Evolutionary conservation across 257 asterid genomes (phyloP).

Genomic region (Solanum sparsipilum): DNA sequence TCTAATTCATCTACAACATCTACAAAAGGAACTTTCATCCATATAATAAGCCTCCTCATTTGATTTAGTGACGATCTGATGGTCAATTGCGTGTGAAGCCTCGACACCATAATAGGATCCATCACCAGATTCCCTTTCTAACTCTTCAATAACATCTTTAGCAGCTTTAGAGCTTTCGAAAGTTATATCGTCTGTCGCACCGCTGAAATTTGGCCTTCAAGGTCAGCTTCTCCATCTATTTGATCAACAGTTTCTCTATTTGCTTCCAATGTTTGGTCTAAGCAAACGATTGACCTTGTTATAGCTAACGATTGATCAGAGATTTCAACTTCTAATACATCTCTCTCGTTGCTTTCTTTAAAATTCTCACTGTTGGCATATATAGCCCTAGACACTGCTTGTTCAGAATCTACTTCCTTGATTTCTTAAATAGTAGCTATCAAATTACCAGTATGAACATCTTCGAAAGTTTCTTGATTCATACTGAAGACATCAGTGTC

Average conservation of each 20-base stretch:
- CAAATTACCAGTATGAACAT: not conserved
- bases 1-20: too few relatives aligned
- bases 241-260: not conserved
- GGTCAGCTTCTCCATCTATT: not conserved
- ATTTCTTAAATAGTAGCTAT: not conserved
- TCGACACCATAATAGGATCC: not conserved
- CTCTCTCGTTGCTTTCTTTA: not conserved
- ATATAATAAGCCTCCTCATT: too few relatives aligned
- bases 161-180: not conserved
- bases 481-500: not conserved
- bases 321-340: not conserved
- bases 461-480: not conserved
- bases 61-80: not conserved
- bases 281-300: not conserved
- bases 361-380: not conserved
- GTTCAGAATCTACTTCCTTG: not conserved
- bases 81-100: not conserved
- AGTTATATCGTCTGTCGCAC: not conserved
- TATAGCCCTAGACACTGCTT: not conserved
- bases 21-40: not conserved
- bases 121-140: not conserved
- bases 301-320: too few relatives aligned
- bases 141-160: not conserved
- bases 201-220: not conserved
- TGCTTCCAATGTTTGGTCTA: too few relatives aligned